Base-by-base conservation (phyloP, 352 stramenopile species). In the Plasmopara muralis region DNA sequence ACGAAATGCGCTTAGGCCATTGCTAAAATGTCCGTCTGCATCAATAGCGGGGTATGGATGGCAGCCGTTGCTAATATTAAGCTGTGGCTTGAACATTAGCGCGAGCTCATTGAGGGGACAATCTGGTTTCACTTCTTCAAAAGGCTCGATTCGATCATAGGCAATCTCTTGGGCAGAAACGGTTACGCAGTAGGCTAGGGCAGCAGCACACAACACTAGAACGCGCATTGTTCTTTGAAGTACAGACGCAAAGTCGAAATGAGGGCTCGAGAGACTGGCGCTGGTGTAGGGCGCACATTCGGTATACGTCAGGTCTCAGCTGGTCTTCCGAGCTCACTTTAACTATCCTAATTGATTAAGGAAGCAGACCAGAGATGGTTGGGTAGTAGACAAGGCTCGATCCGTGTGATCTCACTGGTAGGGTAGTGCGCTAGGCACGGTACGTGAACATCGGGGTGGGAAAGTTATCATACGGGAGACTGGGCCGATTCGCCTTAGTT, bases 341-440 rank as follows among this genome's bases (percentile, higher is more conserved):
- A 35, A 2, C 1, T 35, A 35, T 35, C n/a, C 31, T 35, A 35
- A 5, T 35, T 12, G 31, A 25, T 25, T 1, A 3, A 25, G 31
- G 31, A 35, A 12, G 7, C 6, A 35, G 31, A 35, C 31, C 31
- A 35, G 31, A 12, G 31, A 35, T 35, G 31, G 31, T 35, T 12
- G 6, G 31, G 31, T 12, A 35, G 31, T 12, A 35, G 7, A 35
- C 7, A 35, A 35, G 31, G 31, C 31, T 42, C 6, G 6, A n/a
- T 42, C 42, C 43, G 30, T 35, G 14, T 0, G 50, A 43, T 7
- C 44, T 33, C 4, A 43, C 44, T 12, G 50, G 48, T 20, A 56
- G 40, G 1, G 20, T 25, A 25, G 20, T 25, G 20, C 20, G 20
- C 1, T 25, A 25, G 20, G 20, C 20, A 25, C 20, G 20, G 20